phyloP scores from a whole-genome alignment of 1,139 yeast species.

The Entelexis sorbosivorans region DNA sequence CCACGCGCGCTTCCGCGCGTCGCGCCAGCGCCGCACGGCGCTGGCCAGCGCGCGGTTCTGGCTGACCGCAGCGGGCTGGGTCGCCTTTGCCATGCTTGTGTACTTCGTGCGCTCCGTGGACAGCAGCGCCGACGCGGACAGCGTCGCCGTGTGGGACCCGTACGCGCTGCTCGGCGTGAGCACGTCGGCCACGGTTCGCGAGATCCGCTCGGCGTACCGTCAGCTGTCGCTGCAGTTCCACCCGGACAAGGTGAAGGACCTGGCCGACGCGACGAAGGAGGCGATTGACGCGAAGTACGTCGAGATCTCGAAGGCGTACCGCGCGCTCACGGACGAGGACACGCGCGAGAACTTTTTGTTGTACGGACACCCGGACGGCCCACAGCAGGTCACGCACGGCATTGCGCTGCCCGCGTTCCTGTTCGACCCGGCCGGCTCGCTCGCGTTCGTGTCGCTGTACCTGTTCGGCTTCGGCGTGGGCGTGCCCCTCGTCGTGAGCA shows the following conservation, averaged over 20 bases:
- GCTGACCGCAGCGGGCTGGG: constrained; percentile 58
- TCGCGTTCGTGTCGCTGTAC: constrained; percentile 55
- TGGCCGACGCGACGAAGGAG: constrained; percentile 49
- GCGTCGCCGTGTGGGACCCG: constrained; percentile 56
- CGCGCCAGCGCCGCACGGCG: not conserved
- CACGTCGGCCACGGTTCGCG: constrained; percentile 58
- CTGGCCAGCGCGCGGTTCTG: constrained; percentile 7
- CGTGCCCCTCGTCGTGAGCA: constrained; percentile 65
- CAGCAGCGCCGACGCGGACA: constrained; percentile 31
- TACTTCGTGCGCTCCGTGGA: constrained; percentile 37
- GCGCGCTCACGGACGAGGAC: constrained; percentile 84
- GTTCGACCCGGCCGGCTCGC: constrained; percentile 73
- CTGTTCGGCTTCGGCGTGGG: constrained; percentile 62
- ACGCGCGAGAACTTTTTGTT: constrained; percentile 70
- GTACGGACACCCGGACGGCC: constrained; percentile 98
- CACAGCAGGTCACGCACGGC: constrained; percentile 88
- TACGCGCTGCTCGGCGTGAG: constrained; percentile 73
- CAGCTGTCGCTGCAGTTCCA: constrained; percentile 79
- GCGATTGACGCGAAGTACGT: constrained; percentile 72
- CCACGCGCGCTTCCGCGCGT: constrained; percentile 12
- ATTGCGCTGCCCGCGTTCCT: constrained; percentile 89
- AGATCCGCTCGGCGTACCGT: constrained; percentile 72
- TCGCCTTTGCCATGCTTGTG: constrained; percentile 42
- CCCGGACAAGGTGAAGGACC: constrained; percentile 69
- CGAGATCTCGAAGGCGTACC: constrained; percentile 80